Base-by-base conservation (phyloP, 306 rosid genomes). In the Cicer bijugum region DNA sequence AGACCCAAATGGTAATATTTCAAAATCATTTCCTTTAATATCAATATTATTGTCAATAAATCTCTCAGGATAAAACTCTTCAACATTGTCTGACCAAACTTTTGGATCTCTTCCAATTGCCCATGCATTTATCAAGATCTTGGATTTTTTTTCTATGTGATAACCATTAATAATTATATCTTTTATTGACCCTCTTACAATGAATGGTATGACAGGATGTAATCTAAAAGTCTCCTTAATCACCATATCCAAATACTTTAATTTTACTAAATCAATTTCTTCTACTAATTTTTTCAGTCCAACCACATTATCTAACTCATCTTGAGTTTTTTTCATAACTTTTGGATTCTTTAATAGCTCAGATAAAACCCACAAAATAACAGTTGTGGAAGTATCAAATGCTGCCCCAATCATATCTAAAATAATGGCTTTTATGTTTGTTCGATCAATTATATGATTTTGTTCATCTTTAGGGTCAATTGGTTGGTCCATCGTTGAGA, bases 191-290 rank as follows among this genome's bases (percentile, higher is more conserved):
- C 55, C 77, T 85, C 43, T 61, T 71, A 84, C 0, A 9, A 55
- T 55, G 2, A 84, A 57, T n/a, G 68, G 67, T 2, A 10, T 72
- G 8, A 65, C 71, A 0, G 88, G 84, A 60, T 84, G 46, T 33
- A 82, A 63, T 12, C 90, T 79, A 0, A 80, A 69, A 44, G 67
- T 81, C 70, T 83, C 89, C 47, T 81, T 86, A 14, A 86, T 28
- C 1, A 84, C 73, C 82, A 75, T 79, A 16, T 60, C 75, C 71
- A 86, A 74, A 46, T 82, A 84, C 2, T 6, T 12, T 12, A 86
- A 10, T 5, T 80, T 79, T 2, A 38, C 9, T 15, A 86, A 40
- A 61, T 84, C 78, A 2, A 1, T 15, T 37, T 86, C 88, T 2
- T 86, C 78, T 11, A 86, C 85, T 83, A 66, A 45, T 5, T 56